phyloP scores from a whole-genome alignment of 2,329 filamentous ascomycete genomes.

The Penicillium griseofulvum region DNA sequence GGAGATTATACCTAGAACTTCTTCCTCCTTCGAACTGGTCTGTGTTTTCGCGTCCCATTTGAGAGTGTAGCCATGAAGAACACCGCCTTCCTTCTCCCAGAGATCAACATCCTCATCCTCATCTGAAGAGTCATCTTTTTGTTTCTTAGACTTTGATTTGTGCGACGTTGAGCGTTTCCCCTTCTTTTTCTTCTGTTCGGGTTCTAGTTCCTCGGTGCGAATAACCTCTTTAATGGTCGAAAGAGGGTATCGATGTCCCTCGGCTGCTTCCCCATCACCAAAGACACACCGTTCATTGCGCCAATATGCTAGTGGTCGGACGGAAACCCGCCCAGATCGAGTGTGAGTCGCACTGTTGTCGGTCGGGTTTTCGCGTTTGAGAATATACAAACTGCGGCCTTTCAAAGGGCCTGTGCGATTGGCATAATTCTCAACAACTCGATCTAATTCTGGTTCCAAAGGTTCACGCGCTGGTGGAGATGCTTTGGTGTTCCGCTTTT shows the following conservation, averaged over 20 bases:
- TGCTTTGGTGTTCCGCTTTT: conserved; percentile 32
- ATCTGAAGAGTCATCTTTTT: conserved; percentile 37
- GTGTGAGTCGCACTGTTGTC: conserved; percentile 59
- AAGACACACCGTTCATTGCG: conserved; percentile 76
- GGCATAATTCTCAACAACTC: conserved; percentile 45
- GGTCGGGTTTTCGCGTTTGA: conserved; percentile 51
- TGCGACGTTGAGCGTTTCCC: conserved; percentile 32
- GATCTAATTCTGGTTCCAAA: conserved; percentile 39
- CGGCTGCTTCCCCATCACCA: conserved; percentile 59
- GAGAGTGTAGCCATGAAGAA: conserved; percentile 45
- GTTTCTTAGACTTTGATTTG: conserved; percentile 35
- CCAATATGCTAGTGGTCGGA: conserved; percentile 81
- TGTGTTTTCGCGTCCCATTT: conserved; percentile 45
- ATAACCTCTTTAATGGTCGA: conserved; percentile 74
- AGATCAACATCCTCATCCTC: conserved; percentile 42
- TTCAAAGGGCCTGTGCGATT: conserved; percentile 47
- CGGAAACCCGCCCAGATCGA: conserved; percentile 76
- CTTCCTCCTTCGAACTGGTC: conserved; percentile 38
- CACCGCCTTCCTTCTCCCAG: conserved; percentile 46
- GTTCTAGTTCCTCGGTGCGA: conserved; percentile 63
- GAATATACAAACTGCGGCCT: conserved; percentile 50
- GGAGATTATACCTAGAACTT: conserved; percentile 37
- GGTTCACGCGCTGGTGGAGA: conserved; percentile 25
- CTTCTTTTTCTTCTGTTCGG: conserved; percentile 36
- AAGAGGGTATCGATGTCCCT: conserved; percentile 60